Percentiles rank a stretch among this genome's conserved stretches.
Evolutionary conservation across 2,329 filamentous ascomycete species (phyloP).

Genomic region (Penicillium sp.): DNA sequence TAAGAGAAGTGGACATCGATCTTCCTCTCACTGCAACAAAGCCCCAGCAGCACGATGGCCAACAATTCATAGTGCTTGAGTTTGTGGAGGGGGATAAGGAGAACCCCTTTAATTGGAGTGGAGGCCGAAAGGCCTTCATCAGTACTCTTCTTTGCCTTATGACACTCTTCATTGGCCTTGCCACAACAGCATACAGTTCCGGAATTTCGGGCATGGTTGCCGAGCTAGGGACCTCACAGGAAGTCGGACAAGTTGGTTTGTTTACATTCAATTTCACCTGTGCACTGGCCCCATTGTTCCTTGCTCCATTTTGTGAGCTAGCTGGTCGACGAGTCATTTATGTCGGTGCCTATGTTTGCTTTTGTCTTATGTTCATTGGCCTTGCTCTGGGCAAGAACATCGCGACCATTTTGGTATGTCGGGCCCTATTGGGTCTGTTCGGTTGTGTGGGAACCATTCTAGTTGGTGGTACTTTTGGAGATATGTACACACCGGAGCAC

Average conservation of each 20-base stretch:
- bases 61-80: constrained; percentile 48
- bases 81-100: constrained; percentile 50
- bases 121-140: constrained; percentile 47
- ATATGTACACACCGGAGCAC: constrained; percentile 50
- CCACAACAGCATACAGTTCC: constrained; percentile 55
- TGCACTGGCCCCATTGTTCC: constrained; percentile 49
- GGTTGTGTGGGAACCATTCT: constrained; percentile 53
- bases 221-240: constrained; percentile 45
- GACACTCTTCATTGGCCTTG: constrained; percentile 56
- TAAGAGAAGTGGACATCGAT: constrained; percentile 48
- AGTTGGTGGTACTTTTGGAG: constrained; percentile 52
- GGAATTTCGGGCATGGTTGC: constrained; percentile 49
- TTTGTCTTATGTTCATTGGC: constrained; percentile 51
- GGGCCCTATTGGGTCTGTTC: constrained; percentile 50
- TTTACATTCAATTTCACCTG: constrained; percentile 53
- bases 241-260: constrained; percentile 51
- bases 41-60: constrained; percentile 43
- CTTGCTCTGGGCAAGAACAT: constrained; percentile 51
- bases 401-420: constrained; percentile 49
- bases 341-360: constrained; percentile 48
- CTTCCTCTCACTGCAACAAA: constrained; percentile 51
- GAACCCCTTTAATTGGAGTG: constrained; percentile 55
- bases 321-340: constrained; percentile 51
- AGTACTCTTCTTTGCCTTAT: constrained; percentile 51
- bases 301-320: constrained; percentile 53